phyloP scores from a whole-genome alignment of 768 basidiomycete genomes.

The Suillus tomentosus region DNA sequence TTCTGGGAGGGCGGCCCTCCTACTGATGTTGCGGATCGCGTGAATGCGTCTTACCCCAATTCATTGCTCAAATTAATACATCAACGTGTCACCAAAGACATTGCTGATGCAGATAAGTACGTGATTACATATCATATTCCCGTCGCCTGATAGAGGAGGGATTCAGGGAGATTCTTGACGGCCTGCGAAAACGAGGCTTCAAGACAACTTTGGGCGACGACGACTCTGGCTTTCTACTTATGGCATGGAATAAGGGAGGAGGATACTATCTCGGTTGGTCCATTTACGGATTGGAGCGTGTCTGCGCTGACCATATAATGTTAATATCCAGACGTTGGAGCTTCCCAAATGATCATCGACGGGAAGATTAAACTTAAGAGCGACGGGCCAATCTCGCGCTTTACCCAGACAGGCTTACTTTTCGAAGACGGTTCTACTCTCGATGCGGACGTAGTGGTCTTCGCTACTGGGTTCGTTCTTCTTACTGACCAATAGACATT shows the following conservation, averaged over 20 bases:
- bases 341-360: slow-evolving; percentile 44
- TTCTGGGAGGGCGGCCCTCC: slow-evolving; percentile 50
- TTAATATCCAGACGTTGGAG: slow-evolving; percentile 37
- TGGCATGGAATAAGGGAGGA: slow-evolving; percentile 51
- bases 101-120: slow-evolving; percentile 60
- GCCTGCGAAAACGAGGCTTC: slow-evolving; percentile 60
- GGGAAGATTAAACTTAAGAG: slow-evolving; percentile 51
- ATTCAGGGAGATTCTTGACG: slow-evolving; percentile 52
- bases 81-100: slow-evolving; percentile 39
- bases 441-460: slow-evolving; percentile 50
- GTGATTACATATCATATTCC: slow-evolving; percentile 14
- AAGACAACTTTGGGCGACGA: slow-evolving; percentile 51
- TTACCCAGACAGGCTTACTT: slow-evolving; percentile 40
- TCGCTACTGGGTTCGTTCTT: slow-evolving; percentile 50
- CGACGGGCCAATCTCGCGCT: slow-evolving; percentile 42
- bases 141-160: neutral
- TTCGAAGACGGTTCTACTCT: slow-evolving; percentile 45
- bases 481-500: neutral
- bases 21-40: slow-evolving; percentile 54
- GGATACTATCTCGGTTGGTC: slow-evolving; percentile 67
- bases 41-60: slow-evolving; percentile 50
- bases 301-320: neutral
- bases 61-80: slow-evolving; percentile 32
- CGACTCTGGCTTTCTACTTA: slow-evolving; percentile 50
- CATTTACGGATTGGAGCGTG: neutral